Conservation (phyloP, 1,139 yeast species). For the Neolecta irregularis region DNA sequence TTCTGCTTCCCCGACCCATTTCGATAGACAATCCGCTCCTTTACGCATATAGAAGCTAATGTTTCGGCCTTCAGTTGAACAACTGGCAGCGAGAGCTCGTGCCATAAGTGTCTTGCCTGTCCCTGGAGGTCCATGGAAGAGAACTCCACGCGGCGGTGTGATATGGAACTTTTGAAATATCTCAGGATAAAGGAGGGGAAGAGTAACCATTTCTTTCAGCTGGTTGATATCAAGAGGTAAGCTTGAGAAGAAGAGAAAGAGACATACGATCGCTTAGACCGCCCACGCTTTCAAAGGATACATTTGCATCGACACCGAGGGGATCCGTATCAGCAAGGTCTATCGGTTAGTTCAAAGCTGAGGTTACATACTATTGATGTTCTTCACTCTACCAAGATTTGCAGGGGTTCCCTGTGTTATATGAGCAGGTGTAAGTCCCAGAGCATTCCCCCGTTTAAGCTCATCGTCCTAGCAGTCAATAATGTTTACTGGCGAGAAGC, state of each 20-base stretch:
- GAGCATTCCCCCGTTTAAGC: constrained; percentile 27
- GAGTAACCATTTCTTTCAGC: constrained; percentile 89
- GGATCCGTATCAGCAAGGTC: constrained; percentile 76
- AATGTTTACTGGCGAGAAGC: no score
- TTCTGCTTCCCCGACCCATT: constrained; percentile 99
- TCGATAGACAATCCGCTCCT: constrained; percentile 93
- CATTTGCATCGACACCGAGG: constrained; percentile 80
- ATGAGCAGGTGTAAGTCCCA: constrained; percentile 20
- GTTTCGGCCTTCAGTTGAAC: constrained; percentile 64
- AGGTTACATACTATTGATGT: constrained; percentile 46
- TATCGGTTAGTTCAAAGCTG: no score
- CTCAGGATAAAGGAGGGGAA: constrained; percentile 88
- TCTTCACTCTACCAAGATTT: constrained; percentile 27
- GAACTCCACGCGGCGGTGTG: constrained; percentile 94
- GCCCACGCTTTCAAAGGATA: constrained; percentile 81
- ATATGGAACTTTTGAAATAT: constrained; percentile 77
- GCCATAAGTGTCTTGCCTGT: constrained; percentile 99
- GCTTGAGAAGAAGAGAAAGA: constrained; percentile 23
- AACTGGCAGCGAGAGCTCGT: constrained; percentile 87
- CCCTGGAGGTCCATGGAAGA: constrained; percentile 99
- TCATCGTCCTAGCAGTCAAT: constrained; percentile 55
- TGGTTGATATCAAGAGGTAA: constrained; percentile 51
- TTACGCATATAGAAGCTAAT: constrained; percentile 96
- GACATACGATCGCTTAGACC: constrained; percentile 52
- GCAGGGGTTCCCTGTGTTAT: constrained; percentile 21